Percentiles rank a stretch among this genome's conserved stretches.
phyloP scores from a whole-genome alignment of 352 stramenopile genomes.

The Elongisporangium prolatum region DNA sequence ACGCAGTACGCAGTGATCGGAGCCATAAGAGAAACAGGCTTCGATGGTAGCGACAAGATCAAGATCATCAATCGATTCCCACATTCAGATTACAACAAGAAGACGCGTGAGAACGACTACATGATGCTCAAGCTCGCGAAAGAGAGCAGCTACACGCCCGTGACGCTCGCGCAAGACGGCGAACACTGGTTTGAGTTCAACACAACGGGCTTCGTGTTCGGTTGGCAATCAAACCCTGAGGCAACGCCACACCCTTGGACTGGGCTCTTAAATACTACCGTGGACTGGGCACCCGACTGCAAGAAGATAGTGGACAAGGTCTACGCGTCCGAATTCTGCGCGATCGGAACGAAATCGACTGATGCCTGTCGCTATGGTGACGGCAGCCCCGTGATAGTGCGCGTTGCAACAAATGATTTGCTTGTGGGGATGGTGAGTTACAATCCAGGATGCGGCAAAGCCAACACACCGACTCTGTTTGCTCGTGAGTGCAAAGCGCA shows the following conservation, averaged over 20 bases:
- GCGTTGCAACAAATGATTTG: background rate
- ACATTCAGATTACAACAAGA: conserved; percentile 27
- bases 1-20: conserved; percentile 12
- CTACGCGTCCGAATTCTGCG: background rate
- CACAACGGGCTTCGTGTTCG: background rate
- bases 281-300: background rate
- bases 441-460: background rate
- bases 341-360: background rate
- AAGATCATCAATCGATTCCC: conserved; percentile 15
- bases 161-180: background rate
- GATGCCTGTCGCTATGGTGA: no score
- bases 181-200: no score
- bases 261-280: background rate
- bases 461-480: background rate
- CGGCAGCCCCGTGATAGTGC: background rate
- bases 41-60: conserved; percentile 18
- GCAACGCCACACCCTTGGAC: no score
- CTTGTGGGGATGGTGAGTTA: background rate
- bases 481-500: background rate
- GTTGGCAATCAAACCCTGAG: background rate
- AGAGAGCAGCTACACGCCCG: background rate
- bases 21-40: no score
- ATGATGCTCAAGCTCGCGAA: background rate
- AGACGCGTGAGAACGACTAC: conserved; percentile 5
- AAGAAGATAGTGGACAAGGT: background rate